These are phyloP conservation scores for Xanthoconium separans DNA, from an alignment of 1,284 basidiomycete species.

Conservation along the genomic window DNA sequence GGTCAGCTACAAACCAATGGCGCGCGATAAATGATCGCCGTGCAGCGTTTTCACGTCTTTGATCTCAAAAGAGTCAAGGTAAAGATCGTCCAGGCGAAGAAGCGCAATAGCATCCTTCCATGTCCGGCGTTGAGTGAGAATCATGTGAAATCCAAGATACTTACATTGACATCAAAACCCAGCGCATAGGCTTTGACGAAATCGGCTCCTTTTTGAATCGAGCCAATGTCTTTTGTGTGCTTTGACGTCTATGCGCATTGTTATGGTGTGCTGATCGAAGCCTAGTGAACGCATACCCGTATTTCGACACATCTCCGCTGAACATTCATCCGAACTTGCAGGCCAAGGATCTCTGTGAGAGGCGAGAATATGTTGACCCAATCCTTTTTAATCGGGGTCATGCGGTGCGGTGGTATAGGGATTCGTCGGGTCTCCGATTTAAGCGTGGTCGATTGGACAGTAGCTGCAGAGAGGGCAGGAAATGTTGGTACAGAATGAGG, in stretches of 20 bases:
- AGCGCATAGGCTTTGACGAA: conserved; percentile 95
- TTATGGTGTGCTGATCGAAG: conserved; percentile 5
- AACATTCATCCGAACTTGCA: conserved; percentile 98
- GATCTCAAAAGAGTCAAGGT: conserved; percentile 98
- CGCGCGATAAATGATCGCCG: conserved; percentile 94
- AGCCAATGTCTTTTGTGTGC: conserved; percentile 89
- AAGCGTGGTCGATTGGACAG: conserved; percentile 47
- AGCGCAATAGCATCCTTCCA: conserved; percentile 91
- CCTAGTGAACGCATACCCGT: conserved; percentile 57
- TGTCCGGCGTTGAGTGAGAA: conserved; percentile 1
- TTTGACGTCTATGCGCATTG: conserved; percentile 76
- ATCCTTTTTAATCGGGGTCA: conserved; percentile 96
- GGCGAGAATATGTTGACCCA: conserved; percentile 98
- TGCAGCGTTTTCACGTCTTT: conserved; percentile 99
- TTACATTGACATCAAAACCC: conserved; percentile 91
- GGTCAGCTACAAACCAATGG: conserved; percentile 67
- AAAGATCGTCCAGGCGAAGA: conserved; percentile 92
- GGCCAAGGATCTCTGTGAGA: conserved; percentile 88
- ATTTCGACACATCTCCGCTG: conserved; percentile 88
- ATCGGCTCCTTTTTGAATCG: conserved; percentile 96
- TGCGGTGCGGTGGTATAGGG: conserved; percentile 92
- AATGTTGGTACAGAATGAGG: conserved; percentile 59
- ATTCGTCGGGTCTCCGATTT: conserved; percentile 84
- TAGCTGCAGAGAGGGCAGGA: conserved; percentile 59
- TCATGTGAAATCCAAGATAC: conserved; percentile 19